Base-by-base conservation (phyloP, 441 rosid species). In the Isatis lusitanica region DNA sequence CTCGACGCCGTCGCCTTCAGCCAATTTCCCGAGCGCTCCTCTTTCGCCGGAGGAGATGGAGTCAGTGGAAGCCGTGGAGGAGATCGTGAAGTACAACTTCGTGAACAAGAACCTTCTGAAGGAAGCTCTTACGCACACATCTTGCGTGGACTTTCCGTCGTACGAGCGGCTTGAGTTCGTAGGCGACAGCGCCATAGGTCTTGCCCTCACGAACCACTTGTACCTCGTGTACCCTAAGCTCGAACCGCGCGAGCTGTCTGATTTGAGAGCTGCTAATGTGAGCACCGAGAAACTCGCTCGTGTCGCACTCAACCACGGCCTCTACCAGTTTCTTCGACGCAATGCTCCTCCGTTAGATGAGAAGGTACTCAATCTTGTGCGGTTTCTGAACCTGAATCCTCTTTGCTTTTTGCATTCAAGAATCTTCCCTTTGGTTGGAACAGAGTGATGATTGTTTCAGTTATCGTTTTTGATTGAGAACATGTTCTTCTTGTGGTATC, bases 271-370 rank as follows among this genome's bases (percentile, higher is more conserved):
- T n/a, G 89, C 88, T 31, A 90, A 88, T 52, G 73, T 85, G 7
- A 88, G 95, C 28, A 93, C 85, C 2, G 98, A 93, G 85, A 93
- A 90, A 63, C 84, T 93, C 28, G 93, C 98, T 9, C 97, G 97
- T 16, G 88, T 87, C 33, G 84, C 97, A 15, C 63, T 89, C 65
- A 81, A 46, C n/a, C 92, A 81, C 24, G 80, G 83, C 0, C 81
- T 90, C 13, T 87, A 83, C 42, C 36, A 18, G 9, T 85, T 79
- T 26, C 67, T 90, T 16, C 74, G 87, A 16, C 91, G 74, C 71
- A 86, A 81, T 48, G 76, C 80, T 46, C n/a, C 72, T 58, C 8
- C 81, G 0, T 81, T 87, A 15, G 88, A 88, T 11, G 84, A 79
- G 4, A 82, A 81, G 93, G 97, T 84, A 67, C 48, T 9, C 24